Base-by-base conservation (phyloP, 2,329 filamentous ascomycete species). In the Colletotrichum limetticola region DNA sequence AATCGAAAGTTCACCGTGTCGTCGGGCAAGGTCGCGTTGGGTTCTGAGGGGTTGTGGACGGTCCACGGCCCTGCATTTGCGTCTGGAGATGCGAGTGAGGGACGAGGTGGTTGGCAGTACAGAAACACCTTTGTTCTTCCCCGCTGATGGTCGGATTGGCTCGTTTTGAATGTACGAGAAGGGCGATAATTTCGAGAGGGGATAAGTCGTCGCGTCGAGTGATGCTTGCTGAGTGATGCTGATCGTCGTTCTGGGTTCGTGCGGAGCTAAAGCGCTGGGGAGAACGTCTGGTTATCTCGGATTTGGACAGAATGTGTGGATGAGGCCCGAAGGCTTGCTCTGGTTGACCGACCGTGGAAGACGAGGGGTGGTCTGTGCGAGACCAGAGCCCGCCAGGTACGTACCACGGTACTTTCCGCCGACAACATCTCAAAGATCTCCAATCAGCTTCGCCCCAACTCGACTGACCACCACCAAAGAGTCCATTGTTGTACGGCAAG, bases 371-470 rank as follows among this genome's bases (percentile, higher is more conserved):
- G 71, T 68, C 71, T 72, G 71, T 74, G 71, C 71, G 35, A 61
- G 19, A 56, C 35, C 49, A 30, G 32, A 62, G 19, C 53, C 37
- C n/a, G 26, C 12, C 7, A 42, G 63, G 63, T 67, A 74, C 68
- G 71, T 74, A 74, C 71, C 71, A 52, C 66, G 66, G 73, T 62
- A 71, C 68, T 72, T 74, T 66, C 72, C 74, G 71, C 71, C 71
- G 68, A 75, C 71, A 70, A 64, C 72, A 63, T 63, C 65, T 63
- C 62, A 72, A 37, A 64, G 56, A 71, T 66, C 55, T 66, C 66
- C 61, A 71, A 61, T 76, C 64, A 76, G 76, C 71, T 74, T 74
- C 68, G 60, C 61, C 49, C 65, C 69, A 73, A 73, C 65, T 66
- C 65, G 32, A 68, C 49, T 71, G 60, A 71, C 63, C 71, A 74